Base-by-base conservation (phyloP, 139 green algal genomes). In the Auxenochlorella pyrenoidosa region DNA sequence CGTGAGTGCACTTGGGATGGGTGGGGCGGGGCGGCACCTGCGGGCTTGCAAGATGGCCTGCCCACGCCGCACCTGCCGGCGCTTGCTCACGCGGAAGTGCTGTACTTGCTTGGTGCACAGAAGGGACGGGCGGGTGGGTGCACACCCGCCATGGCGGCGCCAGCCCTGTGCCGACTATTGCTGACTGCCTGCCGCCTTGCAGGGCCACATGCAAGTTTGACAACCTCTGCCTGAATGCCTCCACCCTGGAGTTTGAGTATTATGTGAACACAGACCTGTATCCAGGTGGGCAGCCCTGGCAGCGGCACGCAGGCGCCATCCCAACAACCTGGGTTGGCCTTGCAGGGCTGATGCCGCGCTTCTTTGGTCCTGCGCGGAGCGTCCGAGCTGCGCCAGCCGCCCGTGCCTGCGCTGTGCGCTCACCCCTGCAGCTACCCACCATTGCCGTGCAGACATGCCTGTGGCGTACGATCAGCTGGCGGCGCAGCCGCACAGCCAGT, bases 121-220 rank as follows among this genome's bases (percentile, higher is more conserved):
- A n/a, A n/a, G n/a, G n/a, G n/a, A n/a, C n/a, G n/a, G n/a, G n/a
- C n/a, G n/a, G n/a, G n/a, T n/a, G n/a, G n/a, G n/a, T n/a, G n/a
- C n/a, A n/a, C n/a, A n/a, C n/a, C n/a, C n/a, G n/a, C n/a, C n/a
- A n/a, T n/a, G n/a, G n/a, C n/a, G n/a, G n/a, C n/a, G n/a, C n/a
- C n/a, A n/a, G n/a, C n/a, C n/a, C n/a, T n/a, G n/a, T n/a, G n/a
- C n/a, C n/a, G n/a, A n/a, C n/a, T n/a, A n/a, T n/a, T n/a, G n/a
- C n/a, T n/a, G n/a, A n/a, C n/a, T n/a, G n/a, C n/a, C n/a, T n/a
- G n/a, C n/a, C n/a, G 18, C 16, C 70, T 19, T 65, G 71, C 71
- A 87, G 83, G 54, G 71, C 83, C 36, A 83, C 83, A 19, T 87
- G 83, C 71, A 82, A 82, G 26, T 87, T 87, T 32, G 72, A 82